These are phyloP conservation scores for Cladobotryum protrusum DNA, from an alignment of 2,329 filamentous ascomycete genomes.

Conservation along the genomic window DNA sequence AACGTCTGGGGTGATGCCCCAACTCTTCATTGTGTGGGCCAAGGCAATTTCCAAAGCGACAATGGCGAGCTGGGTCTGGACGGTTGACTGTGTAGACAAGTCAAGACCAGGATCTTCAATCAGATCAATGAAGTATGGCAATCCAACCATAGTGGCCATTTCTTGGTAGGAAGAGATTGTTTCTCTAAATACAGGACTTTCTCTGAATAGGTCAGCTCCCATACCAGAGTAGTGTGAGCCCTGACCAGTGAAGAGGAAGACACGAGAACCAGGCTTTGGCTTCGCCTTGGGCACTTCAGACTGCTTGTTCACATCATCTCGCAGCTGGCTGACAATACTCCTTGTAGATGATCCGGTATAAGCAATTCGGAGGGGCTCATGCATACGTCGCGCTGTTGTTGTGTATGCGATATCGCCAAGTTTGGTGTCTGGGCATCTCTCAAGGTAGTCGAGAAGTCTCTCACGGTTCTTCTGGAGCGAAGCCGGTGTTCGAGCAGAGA, in stretches of 20 bases:
- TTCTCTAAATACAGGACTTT: background rate
- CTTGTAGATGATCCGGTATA: too few relatives aligned
- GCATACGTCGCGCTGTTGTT: too few relatives aligned
- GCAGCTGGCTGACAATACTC: too few relatives aligned
- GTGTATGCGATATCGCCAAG: too few relatives aligned
- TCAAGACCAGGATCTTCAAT: background rate
- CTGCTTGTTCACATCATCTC: background rate
- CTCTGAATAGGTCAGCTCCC: background rate
- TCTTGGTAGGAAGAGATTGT: background rate
- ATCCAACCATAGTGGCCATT: background rate
- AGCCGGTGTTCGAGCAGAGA: conserved; percentile 48
- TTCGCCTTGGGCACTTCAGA: background rate
- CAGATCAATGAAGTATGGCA: background rate
- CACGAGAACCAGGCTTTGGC: too few relatives aligned
- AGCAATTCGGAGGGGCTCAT: too few relatives aligned
- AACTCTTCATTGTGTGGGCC: conserved; percentile 22
- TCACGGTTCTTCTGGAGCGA: conserved; percentile 53
- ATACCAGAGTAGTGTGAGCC: too few relatives aligned
- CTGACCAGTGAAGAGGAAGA: too few relatives aligned
- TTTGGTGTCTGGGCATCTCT: background rate
- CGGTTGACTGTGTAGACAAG: background rate
- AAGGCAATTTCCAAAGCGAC: conserved; percentile 21
- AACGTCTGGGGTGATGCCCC: conserved; percentile 21
- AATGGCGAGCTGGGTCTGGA: conserved; percentile 1
- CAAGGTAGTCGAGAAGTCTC: conserved; percentile 48